Percentiles rank a stretch among this genome's conserved stretches.
phyloP scores from a whole-genome alignment of 2,329 filamentous ascomycete species.

The Penicillium sp. region DNA sequence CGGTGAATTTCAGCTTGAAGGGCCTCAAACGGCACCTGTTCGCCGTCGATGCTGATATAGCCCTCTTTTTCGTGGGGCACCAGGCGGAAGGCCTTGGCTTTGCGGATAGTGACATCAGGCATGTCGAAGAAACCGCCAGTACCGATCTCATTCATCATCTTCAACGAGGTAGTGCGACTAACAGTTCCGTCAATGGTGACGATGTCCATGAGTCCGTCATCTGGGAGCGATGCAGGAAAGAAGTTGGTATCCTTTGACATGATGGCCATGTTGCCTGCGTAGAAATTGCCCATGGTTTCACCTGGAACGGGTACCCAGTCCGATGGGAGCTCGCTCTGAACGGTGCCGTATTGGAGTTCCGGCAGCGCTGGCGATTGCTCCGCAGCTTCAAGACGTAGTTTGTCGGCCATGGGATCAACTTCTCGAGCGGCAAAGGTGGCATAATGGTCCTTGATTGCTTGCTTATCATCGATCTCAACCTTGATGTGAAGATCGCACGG shows the following conservation, averaged over 20 bases:
- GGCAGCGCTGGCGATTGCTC: constrained; percentile 61
- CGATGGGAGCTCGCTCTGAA: constrained; percentile 71
- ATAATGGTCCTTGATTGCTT: constrained; percentile 71
- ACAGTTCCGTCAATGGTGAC: constrained; percentile 77
- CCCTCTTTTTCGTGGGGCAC: constrained; percentile 71
- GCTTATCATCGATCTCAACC: constrained; percentile 74
- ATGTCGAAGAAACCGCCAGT: constrained; percentile 76
- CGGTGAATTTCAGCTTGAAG: constrained; percentile 89
- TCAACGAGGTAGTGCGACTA: constrained; percentile 62
- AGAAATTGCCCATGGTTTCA: constrained; percentile 85
- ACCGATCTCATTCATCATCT: constrained; percentile 70
- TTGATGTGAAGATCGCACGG: constrained; percentile 87
- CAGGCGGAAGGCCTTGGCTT: constrained; percentile 83
- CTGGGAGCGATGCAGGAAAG: constrained; percentile 73
- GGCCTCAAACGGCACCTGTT: constrained; percentile 78
- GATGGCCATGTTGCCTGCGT: constrained; percentile 90
- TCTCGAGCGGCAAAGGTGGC: constrained; percentile 44
- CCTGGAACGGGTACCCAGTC: constrained; percentile 73
- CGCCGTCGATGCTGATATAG: constrained; percentile 92
- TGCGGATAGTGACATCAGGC: constrained; percentile 73
- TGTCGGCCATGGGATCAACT: constrained; percentile 21
- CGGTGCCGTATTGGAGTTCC: constrained; percentile 71
- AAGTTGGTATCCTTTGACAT: constrained; percentile 87
- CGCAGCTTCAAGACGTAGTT: constrained; percentile 33
- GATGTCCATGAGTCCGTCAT: constrained; percentile 83